Percentiles rank a stretch among this genome's conserved stretches.
Conservation (phyloP, 164 flowering plant genomes). For the Euptelea pleiosperma region DNA sequence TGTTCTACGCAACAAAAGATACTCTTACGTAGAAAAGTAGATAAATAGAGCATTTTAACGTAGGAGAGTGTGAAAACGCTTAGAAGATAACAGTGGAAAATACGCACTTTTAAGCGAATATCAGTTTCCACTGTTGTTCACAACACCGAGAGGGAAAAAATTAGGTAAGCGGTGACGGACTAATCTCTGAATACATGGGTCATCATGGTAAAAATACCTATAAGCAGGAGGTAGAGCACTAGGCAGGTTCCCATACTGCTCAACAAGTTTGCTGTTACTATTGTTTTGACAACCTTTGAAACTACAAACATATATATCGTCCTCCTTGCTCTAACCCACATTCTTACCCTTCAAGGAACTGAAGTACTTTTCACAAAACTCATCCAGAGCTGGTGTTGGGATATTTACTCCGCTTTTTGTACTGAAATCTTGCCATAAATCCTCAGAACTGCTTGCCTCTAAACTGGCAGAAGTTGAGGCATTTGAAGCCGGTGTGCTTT, state of each 20-base stretch:
- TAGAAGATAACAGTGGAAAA: too few species aligned
- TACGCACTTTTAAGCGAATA: too few species aligned
- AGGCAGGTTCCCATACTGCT: constrained; percentile 11
- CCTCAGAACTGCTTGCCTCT: constrained; percentile 28
- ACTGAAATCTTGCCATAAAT: constrained; percentile 61
- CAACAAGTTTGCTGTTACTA: constrained; percentile 12
- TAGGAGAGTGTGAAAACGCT: too few species aligned
- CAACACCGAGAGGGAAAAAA: constrained; percentile 57
- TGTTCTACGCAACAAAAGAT: too few species aligned
- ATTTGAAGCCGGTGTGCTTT: constrained; percentile 26
- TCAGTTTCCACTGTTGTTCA: constrained; percentile 22
- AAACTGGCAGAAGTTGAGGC: constrained; percentile 29
- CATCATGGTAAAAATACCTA: constrained; percentile 65
- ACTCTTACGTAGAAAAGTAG: too few species aligned
- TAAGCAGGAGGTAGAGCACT: constrained; percentile 56
- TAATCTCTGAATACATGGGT: constrained; percentile 60
- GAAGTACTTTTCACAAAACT: constrained; percentile 67
- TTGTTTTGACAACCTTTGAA: constrained; percentile 8
- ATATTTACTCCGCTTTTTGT: constrained; percentile 32
- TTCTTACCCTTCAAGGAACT: constrained; percentile 31
- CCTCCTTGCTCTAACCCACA: constrained; percentile 11
- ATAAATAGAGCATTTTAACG: too few species aligned
- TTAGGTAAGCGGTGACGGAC: constrained; percentile 60
- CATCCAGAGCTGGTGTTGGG: constrained; percentile 77
- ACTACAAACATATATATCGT: background rate